Evolutionary conservation across 2,329 filamentous ascomycete species (phyloP), one percentile per base, ranked within the genome.

Genomic region (Xylariomycetidae sp.): DNA sequence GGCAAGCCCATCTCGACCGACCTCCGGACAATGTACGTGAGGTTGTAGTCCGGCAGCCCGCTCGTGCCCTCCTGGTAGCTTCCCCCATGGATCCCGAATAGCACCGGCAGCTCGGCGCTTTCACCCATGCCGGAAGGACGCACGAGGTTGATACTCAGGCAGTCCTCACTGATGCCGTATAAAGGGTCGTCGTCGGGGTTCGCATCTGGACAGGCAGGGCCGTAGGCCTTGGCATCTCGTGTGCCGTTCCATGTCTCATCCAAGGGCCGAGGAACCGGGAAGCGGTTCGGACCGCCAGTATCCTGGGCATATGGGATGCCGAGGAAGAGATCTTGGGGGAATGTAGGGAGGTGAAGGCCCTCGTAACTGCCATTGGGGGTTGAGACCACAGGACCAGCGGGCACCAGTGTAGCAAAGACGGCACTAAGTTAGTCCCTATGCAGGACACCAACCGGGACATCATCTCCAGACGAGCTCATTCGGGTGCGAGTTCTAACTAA

Each of bases 241-340:
- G n/a, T n/a, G n/a, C n/a, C n/a, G n/a, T n/a, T n/a, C n/a, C n/a
- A n/a, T n/a, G n/a, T n/a, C n/a, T n/a, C n/a, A n/a, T n/a, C n/a
- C n/a, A n/a, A n/a, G n/a, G n/a, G n/a, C n/a, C n/a, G n/a, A n/a
- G n/a, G n/a, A n/a, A n/a, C n/a, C n/a, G n/a, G n/a, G n/a, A n/a
- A n/a, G n/a, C n/a, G n/a, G n/a, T n/a, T n/a, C n/a, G n/a, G n/a
- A n/a, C n/a, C n/a, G n/a, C n/a, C n/a, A n/a, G n/a, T n/a, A n/a
- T n/a, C n/a, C n/a, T n/a, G n/a, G n/a, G n/a, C n/a, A n/a, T n/a
- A 79, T 0, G 74, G 74, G 5, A 80, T 67, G 8, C 68, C 69
- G 2, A 74, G 54, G 47, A 74, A 75, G 32, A 67, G 57, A 31
- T 76, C 71, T 33, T 74, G 70, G 18, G 64, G 44, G 35, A 58